Conservation (phyloP, 2,329 filamentous ascomycete genomes). For the Fusarium ramigenum region DNA sequence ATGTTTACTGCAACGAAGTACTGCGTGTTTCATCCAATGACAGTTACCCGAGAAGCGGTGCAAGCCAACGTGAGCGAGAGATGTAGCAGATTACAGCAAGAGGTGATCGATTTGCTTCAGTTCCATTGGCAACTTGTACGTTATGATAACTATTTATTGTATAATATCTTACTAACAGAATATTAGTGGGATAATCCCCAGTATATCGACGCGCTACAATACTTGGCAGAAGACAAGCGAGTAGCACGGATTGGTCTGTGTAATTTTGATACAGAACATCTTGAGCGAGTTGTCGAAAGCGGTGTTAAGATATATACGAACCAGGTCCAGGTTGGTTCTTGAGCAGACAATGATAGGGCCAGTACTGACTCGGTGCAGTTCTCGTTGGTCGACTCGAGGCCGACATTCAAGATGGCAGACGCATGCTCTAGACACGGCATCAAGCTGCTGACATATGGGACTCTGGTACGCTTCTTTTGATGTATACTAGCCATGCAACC, state of each 20-base stretch:
- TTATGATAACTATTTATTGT: fast-evolving
- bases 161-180: fast-evolving
- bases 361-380: background rate
- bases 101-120: background rate
- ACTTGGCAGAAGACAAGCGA: background rate
- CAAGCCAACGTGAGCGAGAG: background rate
- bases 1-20: background rate
- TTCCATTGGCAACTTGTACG: background rate
- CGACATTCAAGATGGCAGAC: background rate
- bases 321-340: background rate
- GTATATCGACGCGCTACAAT: background rate
- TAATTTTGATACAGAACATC: background rate
- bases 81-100: background rate
- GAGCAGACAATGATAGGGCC: fast-evolving
- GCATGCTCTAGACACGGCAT: background rate
- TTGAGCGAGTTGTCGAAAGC: background rate
- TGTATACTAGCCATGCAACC: fast-evolving
- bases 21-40: background rate
- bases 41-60: background rate
- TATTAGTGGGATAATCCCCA: background rate
- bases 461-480: background rate
- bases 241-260: fast-evolving
- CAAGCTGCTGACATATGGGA: background rate
- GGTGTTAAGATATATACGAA: background rate
- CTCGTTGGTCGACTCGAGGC: background rate